These are phyloP conservation scores for Fusarium mexicanum DNA, from an alignment of 2,329 filamentous ascomycete genomes.

Conservation along the genomic window DNA sequence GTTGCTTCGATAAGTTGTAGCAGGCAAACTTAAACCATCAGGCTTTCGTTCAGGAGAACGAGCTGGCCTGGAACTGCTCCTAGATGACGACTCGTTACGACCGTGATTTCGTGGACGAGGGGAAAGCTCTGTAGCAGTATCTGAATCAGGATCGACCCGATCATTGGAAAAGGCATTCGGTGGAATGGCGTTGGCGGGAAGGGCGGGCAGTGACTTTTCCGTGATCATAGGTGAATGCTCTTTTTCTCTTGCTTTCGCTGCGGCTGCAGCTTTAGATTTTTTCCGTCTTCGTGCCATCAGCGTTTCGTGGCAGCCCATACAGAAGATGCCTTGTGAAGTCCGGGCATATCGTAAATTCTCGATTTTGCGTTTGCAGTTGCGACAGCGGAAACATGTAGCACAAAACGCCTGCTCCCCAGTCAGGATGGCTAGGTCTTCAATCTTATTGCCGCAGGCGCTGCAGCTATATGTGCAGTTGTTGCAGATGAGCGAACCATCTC, in stretches of 20 bases:
- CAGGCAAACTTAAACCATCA: constrained; percentile 75
- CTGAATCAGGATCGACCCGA: constrained; percentile 68
- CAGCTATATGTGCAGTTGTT: constrained; percentile 99
- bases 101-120: constrained; percentile 67
- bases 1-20: constrained; percentile 81
- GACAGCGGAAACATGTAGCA: constrained; percentile 94
- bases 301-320: constrained; percentile 98
- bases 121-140: constrained; percentile 75
- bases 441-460: constrained; percentile 95
- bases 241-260: constrained; percentile 69
- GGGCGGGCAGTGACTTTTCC: constrained; percentile 92
- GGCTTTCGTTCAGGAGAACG: constrained; percentile 66
- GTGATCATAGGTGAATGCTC: constrained; percentile 74
- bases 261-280: constrained; percentile 75
- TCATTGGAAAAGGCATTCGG: constrained; percentile 70
- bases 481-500: constrained; percentile 97
- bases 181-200: constrained; percentile 79
- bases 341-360: constrained; percentile 97
- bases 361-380: constrained; percentile 98
- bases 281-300: constrained; percentile 93
- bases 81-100: constrained; percentile 64
- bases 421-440: constrained; percentile 95
- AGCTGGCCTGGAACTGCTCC: constrained; percentile 62
- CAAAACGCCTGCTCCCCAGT: constrained; percentile 99
- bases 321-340: constrained; percentile 98